These are phyloP conservation scores for Trematosphaeria pertusa DNA, from an alignment of 2,329 filamentous ascomycete genomes.

Conservation along the genomic window DNA sequence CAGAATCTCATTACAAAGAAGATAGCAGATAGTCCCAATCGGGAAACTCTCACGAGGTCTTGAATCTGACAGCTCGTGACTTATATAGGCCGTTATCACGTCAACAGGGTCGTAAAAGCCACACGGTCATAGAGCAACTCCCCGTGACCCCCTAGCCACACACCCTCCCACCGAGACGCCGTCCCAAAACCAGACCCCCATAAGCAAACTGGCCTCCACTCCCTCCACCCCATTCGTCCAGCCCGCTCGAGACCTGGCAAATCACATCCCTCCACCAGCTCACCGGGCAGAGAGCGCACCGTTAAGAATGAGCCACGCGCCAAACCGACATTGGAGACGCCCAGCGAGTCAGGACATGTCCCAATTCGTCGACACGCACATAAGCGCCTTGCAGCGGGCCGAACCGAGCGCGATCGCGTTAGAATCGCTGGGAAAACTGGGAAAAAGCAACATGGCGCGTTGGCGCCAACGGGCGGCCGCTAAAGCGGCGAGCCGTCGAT, in stretches of 20 bases:
- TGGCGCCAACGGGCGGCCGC: slow-evolving; percentile 24
- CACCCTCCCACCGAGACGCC: slow-evolving; percentile 8
- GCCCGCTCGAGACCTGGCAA: slow-evolving; percentile 8
- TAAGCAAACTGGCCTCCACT: slow-evolving; percentile 1
- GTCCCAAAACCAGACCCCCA: background rate
- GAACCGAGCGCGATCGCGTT: slow-evolving; percentile 31
- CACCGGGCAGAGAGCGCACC: slow-evolving; percentile 13
- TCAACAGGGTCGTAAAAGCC: slow-evolving; percentile 18
- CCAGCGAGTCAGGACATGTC: slow-evolving; percentile 14
- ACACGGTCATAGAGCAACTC: slow-evolving; percentile 4
- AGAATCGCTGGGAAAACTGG: slow-evolving; percentile 19
- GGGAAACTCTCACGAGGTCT: no score
- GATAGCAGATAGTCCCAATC: no score
- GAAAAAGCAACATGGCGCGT: slow-evolving; percentile 34
- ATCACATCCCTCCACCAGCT: slow-evolving; percentile 18
- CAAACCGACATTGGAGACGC: slow-evolving; percentile 15
- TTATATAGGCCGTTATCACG: slow-evolving; percentile 29
- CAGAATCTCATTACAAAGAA: slow-evolving; percentile 15
- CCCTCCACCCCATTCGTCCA: slow-evolving; percentile 14
- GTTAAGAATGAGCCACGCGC: slow-evolving; percentile 19
- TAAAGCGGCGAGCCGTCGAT: slow-evolving; percentile 36
- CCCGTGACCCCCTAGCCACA: slow-evolving; percentile 14
- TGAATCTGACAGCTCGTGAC: no score
- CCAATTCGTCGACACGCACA: slow-evolving; percentile 39
- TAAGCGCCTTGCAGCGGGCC: slow-evolving; percentile 45